phyloP scores from a whole-genome alignment of 2,329 filamentous ascomycete genomes.

The Claviceps capensis region DNA sequence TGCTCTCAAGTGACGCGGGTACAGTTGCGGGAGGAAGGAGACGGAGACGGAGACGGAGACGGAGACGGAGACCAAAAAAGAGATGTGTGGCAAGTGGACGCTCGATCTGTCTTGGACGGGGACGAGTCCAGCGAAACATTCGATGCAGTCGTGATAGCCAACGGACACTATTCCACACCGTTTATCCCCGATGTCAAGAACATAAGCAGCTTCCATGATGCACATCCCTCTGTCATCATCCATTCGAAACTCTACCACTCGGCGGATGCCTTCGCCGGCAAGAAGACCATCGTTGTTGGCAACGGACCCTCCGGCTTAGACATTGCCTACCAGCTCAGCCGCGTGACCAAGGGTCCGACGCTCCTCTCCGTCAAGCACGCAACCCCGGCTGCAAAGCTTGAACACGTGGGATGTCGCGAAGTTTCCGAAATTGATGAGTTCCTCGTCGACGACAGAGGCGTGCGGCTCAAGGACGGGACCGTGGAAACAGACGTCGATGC shows the following conservation, averaged over 20 bases:
- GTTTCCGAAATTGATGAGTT: slow-evolving; percentile 46
- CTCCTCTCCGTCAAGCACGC: slow-evolving; percentile 48
- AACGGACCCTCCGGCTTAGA: slow-evolving; percentile 77
- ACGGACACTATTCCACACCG: slow-evolving; percentile 60
- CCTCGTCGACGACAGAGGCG: slow-evolving; percentile 37
- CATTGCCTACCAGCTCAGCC: slow-evolving; percentile 62
- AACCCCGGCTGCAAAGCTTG: slow-evolving; percentile 30
- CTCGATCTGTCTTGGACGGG: slow-evolving; percentile 34
- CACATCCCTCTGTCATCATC: slow-evolving; percentile 46
- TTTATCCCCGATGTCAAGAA: slow-evolving; percentile 50
- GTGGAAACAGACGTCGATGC: slow-evolving; percentile 57
- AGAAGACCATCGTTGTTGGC: slow-evolving; percentile 73
- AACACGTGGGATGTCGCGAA: slow-evolving; percentile 33
- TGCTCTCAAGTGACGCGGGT: slow-evolving; percentile 56
- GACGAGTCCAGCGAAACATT: slow-evolving; percentile 34
- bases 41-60: slow-evolving; percentile 23
- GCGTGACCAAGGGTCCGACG: slow-evolving; percentile 43
- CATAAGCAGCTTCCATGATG: slow-evolving; percentile 42
- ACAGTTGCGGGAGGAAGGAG: slow-evolving; percentile 14
- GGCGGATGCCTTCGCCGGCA: slow-evolving; percentile 45
- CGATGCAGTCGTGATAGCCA: slow-evolving; percentile 64
- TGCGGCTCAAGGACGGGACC: slow-evolving; percentile 53
- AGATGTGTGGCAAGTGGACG: slow-evolving; percentile 49
- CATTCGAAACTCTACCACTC: slow-evolving; percentile 73
- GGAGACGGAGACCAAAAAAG: slow-evolving; percentile 18